Percentiles rank a stretch among this genome's conserved stretches.
Evolutionary conservation across 169 alveolate species (phyloP).

Genomic region (Plasmodium blacklocki): DNA sequence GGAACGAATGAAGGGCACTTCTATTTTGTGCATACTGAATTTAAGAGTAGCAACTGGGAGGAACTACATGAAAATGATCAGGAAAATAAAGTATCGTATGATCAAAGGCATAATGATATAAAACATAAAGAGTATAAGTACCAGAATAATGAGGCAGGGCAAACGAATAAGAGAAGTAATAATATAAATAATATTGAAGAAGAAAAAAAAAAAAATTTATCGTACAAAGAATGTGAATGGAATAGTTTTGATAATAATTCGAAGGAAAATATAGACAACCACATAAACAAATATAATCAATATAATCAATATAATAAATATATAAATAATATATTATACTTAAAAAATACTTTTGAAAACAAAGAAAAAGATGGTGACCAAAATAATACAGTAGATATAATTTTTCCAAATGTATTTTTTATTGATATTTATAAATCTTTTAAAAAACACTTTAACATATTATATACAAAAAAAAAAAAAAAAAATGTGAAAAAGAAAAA

Average conservation of each 20-base stretch:
- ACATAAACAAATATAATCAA: background rate
- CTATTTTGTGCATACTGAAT: too few species aligned
- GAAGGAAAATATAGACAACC: too few species aligned
- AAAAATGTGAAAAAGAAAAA: constrained; percentile 1
- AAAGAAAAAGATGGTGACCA: constrained; percentile 34
- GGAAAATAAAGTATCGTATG: background rate
- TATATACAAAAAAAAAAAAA: constrained; percentile 3
- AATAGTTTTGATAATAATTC: too few species aligned
- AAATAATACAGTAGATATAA: constrained; percentile 13
- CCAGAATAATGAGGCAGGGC: background rate
- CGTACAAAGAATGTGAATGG: too few species aligned
- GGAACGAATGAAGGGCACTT: too few species aligned
- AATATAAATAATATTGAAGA: too few species aligned
- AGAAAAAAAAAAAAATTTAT: too few species aligned
- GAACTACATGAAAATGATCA: background rate
- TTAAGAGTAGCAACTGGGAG: background rate
- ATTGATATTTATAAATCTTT: constrained; percentile 73
- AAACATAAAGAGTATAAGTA: background rate
- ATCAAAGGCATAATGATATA: background rate
- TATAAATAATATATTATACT: constrained; percentile 29
- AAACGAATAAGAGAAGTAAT: background rate
- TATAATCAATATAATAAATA: background rate
- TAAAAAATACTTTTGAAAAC: constrained; percentile 45
- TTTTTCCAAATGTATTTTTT: constrained; percentile 21
- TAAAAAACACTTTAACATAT: constrained; percentile 55